Conservation (phyloP, 73 alveolate genomes). For the Symbiodinium pilosum region DNA sequence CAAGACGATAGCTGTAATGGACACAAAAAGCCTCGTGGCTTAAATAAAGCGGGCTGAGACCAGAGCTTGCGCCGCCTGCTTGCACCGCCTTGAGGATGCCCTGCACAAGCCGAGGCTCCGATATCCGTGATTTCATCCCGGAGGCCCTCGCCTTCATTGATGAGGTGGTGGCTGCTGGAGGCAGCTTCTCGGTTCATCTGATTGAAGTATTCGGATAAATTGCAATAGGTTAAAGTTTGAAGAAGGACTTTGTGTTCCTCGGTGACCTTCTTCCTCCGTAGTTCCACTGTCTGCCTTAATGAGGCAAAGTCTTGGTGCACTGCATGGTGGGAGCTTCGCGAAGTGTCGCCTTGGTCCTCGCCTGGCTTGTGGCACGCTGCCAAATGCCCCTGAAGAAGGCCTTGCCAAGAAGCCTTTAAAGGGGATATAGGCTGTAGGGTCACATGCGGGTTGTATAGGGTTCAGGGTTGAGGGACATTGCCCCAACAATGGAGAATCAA, state of each 20-base stretch:
- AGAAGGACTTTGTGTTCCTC: too few species aligned
- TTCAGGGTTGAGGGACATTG: too few species aligned
- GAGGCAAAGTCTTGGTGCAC: slow-evolving; percentile 55
- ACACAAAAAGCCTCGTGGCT: slow-evolving; percentile 27
- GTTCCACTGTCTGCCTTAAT: too few species aligned
- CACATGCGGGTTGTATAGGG: too few species aligned
- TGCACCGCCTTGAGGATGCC: not conserved
- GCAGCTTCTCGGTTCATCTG: too few species aligned
- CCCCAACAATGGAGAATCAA: too few species aligned
- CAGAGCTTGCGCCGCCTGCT: not conserved
- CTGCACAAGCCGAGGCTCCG: slow-evolving; percentile 19
- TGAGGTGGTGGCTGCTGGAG: slow-evolving; percentile 25
- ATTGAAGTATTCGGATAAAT: too few species aligned
- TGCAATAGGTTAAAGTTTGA: too few species aligned
- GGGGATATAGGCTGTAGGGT: too few species aligned
- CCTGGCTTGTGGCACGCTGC: slow-evolving; percentile 60
- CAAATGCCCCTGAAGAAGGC: slow-evolving; percentile 55
- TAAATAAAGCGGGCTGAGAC: too few species aligned
- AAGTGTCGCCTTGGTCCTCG: slow-evolving; percentile 65
- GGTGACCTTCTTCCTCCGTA: too few species aligned
- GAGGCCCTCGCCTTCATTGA: slow-evolving; percentile 54
- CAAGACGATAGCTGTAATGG: slow-evolving; percentile 51
- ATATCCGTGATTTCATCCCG: slow-evolving; percentile 57
- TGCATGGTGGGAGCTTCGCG: slow-evolving; percentile 89
- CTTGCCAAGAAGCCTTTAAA: too few species aligned